Evolutionary conservation across 78 protist genomes (phyloP).

Genomic region (Dictyostelium intermedium): DNA sequence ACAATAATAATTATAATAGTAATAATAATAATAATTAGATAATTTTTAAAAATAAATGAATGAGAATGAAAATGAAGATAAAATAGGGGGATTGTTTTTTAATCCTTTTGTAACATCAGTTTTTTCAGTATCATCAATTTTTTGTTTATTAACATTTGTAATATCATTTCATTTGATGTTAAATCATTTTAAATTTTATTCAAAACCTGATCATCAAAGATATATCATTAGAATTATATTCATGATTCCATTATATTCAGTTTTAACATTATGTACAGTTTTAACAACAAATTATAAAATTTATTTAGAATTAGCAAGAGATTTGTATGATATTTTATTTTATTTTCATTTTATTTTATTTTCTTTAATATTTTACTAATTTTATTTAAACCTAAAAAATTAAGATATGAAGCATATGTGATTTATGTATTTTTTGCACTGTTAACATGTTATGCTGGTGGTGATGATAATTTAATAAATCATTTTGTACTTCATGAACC

Average conservation of each 20-base stretch:
- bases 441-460: conserved; percentile 59
- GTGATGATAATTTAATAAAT: conserved; percentile 49
- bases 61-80: not conserved
- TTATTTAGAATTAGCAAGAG: conserved; percentile 51
- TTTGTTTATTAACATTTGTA: not conserved
- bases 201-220: conserved; percentile 38
- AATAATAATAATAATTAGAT: too few species aligned
- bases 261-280: conserved; percentile 5
- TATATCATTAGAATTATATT: conserved; percentile 24
- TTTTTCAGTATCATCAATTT: not conserved
- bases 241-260: conserved; percentile 54
- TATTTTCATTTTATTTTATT: too few species aligned
- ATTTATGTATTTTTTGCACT: conserved; percentile 54
- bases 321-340: not conserved
- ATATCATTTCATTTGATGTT: conserved; percentile 28
- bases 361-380: too few species aligned
- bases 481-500: conserved; percentile 44
- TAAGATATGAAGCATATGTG: conserved; percentile 54
- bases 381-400: too few species aligned
- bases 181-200: conserved; percentile 19
- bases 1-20: too few species aligned
- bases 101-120: not conserved
- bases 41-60: not conserved
- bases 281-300: not conserved
- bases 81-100: not conserved